Evolutionary conservation across 2,329 filamentous ascomycete genomes (phyloP), one percentile per base, ranked within the genome.

Genomic region (Arthrobotrys pseudoclavata): DNA sequence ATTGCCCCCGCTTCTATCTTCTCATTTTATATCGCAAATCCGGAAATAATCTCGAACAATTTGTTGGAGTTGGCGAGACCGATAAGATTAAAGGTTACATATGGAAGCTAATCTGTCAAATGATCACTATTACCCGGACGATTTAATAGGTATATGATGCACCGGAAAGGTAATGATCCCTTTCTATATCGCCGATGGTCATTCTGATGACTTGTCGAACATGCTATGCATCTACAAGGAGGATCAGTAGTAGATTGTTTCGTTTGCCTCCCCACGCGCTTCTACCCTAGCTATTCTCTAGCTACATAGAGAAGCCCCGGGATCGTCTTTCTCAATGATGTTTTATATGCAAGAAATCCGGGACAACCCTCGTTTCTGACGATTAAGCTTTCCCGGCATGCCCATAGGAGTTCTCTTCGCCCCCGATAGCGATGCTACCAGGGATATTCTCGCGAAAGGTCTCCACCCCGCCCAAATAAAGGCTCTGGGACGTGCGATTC

Each of bases 401-500:
- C 13, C 24, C 18, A 26, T 60, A 77, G 74, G 74, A 48, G 52
- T 77, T n/a, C 67, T 77, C 24, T 77, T 77, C 67, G 74, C 74
- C 34, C 74, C 74, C 9, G 67, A 71, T 22, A 26, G 79, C 0
- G 82, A 83, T 9, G 83, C 83, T 12, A 88, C 86, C 1, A 80
- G 83, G 20, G 37, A 85, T 37, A 87, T 91, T 83, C 86, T 90
- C 37, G 76, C 81, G 2, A 53, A 29, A 45, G 42, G 66, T 2
- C 67, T 67, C 18, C 22, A 53, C 10, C 29, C 86, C 85, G 5
- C 81, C 50, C 0, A 82, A 84, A 69, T 88, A 71, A 89, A 88
- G 79, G 82, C 82, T 0, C 84, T 91, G 0, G 90, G 90, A 0
- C 85, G 90, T 24, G 82, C 84, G 64, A 88, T 91, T 0, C 82